phyloP scores from a whole-genome alignment of 73 alveolate species.

The Tetrahymena thermophila region DNA sequence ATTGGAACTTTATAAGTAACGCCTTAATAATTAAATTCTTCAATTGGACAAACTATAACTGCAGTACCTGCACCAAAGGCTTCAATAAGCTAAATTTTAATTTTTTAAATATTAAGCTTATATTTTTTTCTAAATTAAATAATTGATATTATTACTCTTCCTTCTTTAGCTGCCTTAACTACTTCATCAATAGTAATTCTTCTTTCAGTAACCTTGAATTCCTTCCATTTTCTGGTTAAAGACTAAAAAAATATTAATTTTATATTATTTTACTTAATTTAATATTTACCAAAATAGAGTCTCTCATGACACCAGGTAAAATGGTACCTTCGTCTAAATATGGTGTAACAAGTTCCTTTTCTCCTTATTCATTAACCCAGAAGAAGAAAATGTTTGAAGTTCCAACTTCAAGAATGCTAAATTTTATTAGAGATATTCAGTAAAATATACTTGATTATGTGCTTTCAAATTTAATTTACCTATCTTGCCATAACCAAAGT shows the following conservation, averaged over 20 bases:
- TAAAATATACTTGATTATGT: constrained; percentile 2
- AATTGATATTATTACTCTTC: constrained; percentile 28
- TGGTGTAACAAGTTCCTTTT: constrained; percentile 62
- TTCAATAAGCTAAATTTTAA: constrained; percentile 37
- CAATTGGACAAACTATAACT: constrained; percentile 60
- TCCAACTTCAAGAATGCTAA: constrained; percentile 19
- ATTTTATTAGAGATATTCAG: neutral
- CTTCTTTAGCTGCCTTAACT: constrained; percentile 47
- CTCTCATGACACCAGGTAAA: constrained; percentile 68
- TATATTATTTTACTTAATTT: neutral
- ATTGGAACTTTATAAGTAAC: neutral
- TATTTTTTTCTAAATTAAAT: neutral
- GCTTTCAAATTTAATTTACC: constrained; percentile 36
- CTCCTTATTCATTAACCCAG: constrained; percentile 51
- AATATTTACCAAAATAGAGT: constrained; percentile 39
- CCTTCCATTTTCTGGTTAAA: constrained; percentile 29
- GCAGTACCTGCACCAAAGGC: constrained; percentile 82
- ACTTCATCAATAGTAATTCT: constrained; percentile 56
- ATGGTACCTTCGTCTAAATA: constrained; percentile 64
- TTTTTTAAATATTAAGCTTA: neutral
- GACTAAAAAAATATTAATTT: neutral
- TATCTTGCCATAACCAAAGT: constrained; percentile 67
- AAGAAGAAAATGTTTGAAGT: constrained; percentile 40
- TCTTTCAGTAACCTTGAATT: constrained; percentile 59
- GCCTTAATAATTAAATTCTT: constrained; percentile 41